Evolutionary conservation across 148 eudicot genomes (phyloP).

Genomic region (Nyssa sinensis): DNA sequence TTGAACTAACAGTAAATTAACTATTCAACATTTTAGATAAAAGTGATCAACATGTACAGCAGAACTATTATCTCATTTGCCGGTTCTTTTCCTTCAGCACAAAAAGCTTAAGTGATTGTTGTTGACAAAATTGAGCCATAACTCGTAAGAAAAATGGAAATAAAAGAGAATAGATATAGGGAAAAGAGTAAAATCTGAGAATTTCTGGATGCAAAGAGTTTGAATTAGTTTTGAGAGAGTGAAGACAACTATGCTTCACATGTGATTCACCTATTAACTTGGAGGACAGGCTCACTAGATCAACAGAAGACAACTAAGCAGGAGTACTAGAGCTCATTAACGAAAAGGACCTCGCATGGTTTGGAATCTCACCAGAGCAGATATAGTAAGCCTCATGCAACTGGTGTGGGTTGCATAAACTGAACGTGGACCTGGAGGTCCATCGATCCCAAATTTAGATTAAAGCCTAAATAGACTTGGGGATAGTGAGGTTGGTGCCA

Average conservation of each 20-base stretch:
- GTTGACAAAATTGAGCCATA: background rate
- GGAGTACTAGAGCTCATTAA: background rate
- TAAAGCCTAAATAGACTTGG: background rate
- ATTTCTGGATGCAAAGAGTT: too few relatives aligned
- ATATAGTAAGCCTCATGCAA: background rate
- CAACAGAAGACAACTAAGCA: background rate
- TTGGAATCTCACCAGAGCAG: background rate
- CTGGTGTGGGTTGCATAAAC: background rate
- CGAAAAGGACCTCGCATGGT: background rate
- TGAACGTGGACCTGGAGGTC: background rate
- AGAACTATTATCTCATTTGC: background rate
- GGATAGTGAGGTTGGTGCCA: background rate
- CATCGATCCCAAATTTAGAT: background rate
- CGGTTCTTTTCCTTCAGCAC: background rate
- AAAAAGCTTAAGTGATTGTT: background rate
- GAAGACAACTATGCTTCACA: background rate
- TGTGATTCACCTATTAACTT: background rate
- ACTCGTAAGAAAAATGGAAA: too few relatives aligned
- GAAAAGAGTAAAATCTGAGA: background rate
- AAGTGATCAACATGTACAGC: background rate
- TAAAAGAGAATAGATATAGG: background rate
- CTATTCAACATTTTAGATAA: background rate
- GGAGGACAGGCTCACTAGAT: background rate
- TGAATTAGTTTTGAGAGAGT: background rate
- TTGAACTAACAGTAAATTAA: background rate